Percentiles rank a stretch among this genome's conserved stretches.
These are phyloP conservation scores for Fusarium sp. DNA, from an alignment of 2,329 filamentous ascomycete species.

Conservation along the genomic window DNA sequence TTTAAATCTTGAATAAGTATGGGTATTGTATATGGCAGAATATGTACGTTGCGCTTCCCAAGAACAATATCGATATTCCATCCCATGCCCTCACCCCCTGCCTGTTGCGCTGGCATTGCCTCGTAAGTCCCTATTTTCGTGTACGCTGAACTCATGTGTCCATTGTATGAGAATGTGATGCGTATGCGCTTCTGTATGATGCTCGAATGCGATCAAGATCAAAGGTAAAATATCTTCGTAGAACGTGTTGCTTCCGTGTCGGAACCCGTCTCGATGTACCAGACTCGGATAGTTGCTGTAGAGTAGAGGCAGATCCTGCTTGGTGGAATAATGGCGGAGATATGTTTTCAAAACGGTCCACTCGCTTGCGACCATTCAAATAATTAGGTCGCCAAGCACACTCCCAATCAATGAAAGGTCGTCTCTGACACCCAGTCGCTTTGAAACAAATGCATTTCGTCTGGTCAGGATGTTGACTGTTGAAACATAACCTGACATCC, in stretches of 20 bases:
- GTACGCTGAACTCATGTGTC: constrained; percentile 26
- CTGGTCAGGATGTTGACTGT: constrained; percentile 1
- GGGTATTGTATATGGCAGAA: constrained; percentile 42
- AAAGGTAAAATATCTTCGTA: constrained; percentile 16
- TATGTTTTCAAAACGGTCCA: constrained; percentile 7
- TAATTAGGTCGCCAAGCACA: constrained; percentile 3
- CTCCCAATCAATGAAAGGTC: constrained; percentile 3
- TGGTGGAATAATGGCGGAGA: constrained; percentile 6
- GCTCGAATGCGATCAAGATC: constrained; percentile 7
- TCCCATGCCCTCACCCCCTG: constrained; percentile 9
- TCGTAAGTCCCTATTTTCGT: constrained; percentile 39
- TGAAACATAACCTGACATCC: neutral
- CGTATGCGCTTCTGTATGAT: constrained; percentile 19
- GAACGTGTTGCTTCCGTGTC: constrained; percentile 16
- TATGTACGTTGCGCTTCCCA: constrained; percentile 32
- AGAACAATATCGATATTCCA: constrained; percentile 23
- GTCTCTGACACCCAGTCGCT: constrained; percentile 2
- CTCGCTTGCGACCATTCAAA: constrained; percentile 5
- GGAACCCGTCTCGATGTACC: neutral
- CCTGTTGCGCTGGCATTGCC: constrained; percentile 38
- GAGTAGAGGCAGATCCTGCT: constrained; percentile 10
- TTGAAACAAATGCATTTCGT: constrained; percentile 4
- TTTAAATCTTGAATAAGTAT: constrained; percentile 38
- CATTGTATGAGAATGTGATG: constrained; percentile 20
- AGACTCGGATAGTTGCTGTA: neutral